Evolutionary conservation across 1,284 basidiomycete genomes (phyloP).

Genomic region (Moniliella sp.): DNA sequence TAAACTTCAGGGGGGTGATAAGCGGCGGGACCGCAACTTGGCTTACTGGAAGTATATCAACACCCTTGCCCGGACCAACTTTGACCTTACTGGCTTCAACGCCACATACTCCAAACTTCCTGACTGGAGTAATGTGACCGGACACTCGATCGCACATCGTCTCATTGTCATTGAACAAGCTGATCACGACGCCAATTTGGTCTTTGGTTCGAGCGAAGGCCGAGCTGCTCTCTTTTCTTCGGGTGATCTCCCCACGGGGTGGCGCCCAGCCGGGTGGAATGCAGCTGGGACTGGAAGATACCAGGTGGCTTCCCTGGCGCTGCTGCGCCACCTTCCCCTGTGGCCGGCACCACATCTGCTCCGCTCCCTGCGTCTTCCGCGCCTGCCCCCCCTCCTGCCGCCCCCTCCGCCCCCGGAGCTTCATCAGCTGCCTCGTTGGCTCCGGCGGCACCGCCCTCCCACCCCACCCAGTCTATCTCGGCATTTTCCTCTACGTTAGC

Average conservation of each 20-base stretch:
- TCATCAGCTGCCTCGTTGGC: no score
- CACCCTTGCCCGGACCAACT: conserved; percentile 13
- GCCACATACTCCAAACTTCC: conserved; percentile 5
- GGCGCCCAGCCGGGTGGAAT: background rate
- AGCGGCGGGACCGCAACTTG: conserved; percentile 7
- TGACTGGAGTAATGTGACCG: conserved; percentile 15
- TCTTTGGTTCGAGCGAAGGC: conserved; percentile 4
- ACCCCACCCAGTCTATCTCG: no score
- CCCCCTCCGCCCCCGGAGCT: no score
- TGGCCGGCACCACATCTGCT: no score
- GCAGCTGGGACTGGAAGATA: no score
- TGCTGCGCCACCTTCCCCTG: no score
- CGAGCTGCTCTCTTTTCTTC: background rate
- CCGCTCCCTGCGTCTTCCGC: no score
- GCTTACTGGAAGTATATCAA: conserved; percentile 26
- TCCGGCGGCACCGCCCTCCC: no score
- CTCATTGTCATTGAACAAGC: conserved; percentile 20
- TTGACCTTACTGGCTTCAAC: conserved; percentile 8
- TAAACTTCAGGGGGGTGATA: conserved; percentile 8
- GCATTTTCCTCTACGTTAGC: no score
- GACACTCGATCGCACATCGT: conserved; percentile 7
- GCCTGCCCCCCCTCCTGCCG: no score
- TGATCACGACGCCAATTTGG: conserved; percentile 13
- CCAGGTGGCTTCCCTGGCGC: no score
- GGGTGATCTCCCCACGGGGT: background rate